A percentile compares a stretch with the other conserved stretches of the same genome.
phyloP scores from a whole-genome alignment of 768 basidiomycete species.

The Rickenella mellea region DNA sequence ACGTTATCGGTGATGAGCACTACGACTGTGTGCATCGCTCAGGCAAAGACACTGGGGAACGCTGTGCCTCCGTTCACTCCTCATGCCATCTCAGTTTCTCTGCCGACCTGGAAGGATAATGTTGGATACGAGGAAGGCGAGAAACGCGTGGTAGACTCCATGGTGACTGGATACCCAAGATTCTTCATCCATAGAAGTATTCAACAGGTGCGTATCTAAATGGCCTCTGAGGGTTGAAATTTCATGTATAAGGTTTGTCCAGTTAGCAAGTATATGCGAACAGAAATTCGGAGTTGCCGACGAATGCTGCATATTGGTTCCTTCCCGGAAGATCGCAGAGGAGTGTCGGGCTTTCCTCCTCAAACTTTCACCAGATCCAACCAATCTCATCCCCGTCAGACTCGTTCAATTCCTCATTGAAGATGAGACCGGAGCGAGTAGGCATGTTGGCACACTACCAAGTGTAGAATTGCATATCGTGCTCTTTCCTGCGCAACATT shows the following conservation, averaged over 20 bases:
- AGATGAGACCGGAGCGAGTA: conserved; percentile 37
- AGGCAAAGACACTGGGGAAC: conserved; percentile 26
- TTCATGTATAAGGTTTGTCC: conserved; percentile 4
- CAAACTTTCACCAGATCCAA: conserved; percentile 32
- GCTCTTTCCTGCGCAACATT: conserved; percentile 57
- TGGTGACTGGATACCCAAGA: conserved; percentile 88
- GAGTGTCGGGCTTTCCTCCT: conserved; percentile 69
- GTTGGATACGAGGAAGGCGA: conserved; percentile 89
- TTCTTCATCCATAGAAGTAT: conserved; percentile 90
- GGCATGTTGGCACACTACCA: conserved; percentile 12
- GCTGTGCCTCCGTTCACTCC: conserved; percentile 60
- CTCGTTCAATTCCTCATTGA: conserved; percentile 65
- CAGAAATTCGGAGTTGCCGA: conserved; percentile 63
- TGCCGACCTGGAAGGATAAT: conserved; percentile 88
- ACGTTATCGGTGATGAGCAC: background rate
- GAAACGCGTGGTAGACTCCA: conserved; percentile 62
- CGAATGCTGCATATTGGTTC: conserved; percentile 75
- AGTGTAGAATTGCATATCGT: conserved; percentile 65
- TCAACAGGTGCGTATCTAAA: conserved; percentile 50
- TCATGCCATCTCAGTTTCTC: conserved; percentile 91
- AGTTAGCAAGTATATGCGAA: conserved; percentile 75
- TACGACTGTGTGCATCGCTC: background rate
- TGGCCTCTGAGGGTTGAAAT: background rate
- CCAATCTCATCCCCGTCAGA: conserved; percentile 37
- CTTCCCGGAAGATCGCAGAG: conserved; percentile 63